Evolutionary conservation across 345 rosid species (phyloP), one percentile per base, ranked within the genome.

Genomic region (Citrus maxima): DNA sequence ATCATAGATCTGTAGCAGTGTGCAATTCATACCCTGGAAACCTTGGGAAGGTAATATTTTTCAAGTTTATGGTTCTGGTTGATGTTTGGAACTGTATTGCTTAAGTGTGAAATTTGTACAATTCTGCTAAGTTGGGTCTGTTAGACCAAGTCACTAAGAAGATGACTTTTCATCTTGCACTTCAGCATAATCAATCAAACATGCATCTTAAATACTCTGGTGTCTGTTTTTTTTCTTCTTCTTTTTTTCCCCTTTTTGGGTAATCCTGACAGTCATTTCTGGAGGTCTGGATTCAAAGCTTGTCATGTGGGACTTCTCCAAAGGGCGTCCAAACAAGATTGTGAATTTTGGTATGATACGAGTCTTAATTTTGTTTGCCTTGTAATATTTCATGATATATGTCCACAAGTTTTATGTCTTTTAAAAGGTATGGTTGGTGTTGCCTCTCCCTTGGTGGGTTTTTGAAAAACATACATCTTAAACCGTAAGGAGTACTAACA

Each of bases 271-370:
- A 93, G 98, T 89, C 78, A 80, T 95, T 70, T 88, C 95, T 66
- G 98, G 96, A 77, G 99, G 99, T 75, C 91, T 95, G 72, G 98
- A 95, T 87, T 90, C 96, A 10, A 95, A 92, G 84, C 92, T 95
- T 76, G 72, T 93, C 78, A 84, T 88, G 84, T 95, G 99, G 99
- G 98, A 95, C 90, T 95, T 95, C 82, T 92, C 96, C 64, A 92
- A 88, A 83, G 98, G 97, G 35, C 89, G 94, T 21, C 82, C 92
- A 2, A 80, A 80, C 81, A 93, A 90, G 85, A 84, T 82, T 80
- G 63, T 93, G 73, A 96, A 95, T 83, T 90, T 95, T 69, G 92
- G 99, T 92, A 87, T 51, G 86, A 65, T 35, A 56, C 28, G 4
- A 56, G 62, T 68, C 32, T 7, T 38, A 27, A 59, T 19, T 32